Base-by-base conservation (phyloP, 2,329 filamentous ascomycete species). In the Aspergillus persii region DNA sequence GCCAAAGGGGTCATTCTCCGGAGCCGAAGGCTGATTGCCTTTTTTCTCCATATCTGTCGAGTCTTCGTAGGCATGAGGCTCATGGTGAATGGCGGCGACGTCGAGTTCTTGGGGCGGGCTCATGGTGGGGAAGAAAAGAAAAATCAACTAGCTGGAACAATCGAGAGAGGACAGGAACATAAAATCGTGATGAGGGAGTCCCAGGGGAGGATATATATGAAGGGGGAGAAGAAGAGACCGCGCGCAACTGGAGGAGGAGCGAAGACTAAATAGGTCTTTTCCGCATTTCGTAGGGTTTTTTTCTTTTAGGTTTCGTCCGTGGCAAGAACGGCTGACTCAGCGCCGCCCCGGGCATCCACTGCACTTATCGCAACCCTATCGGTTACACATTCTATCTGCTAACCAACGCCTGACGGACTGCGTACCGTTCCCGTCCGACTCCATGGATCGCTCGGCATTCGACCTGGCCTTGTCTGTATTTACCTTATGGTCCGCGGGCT, bases 1-100 rank as follows among this genome's bases (percentile, higher is more conserved):
- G 2, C 75, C 75, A 61, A 77, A 77, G 0, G 73, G 73, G 57
- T 77, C 75, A 18, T 64, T 58, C 7, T 49, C 47, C 4, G 61
- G 61, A 1, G 57, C 18, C 18, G 18, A 7, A 3, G 27, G 27
- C 18, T 62, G 56, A 15, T 55, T 52, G 2, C 31, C 41, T 33
- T 63, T 64, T 48, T 64, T 61, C 29, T 63, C 61, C 47, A 58
- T 23, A 31, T 62, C 60, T 4, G 31, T 30, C 2, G 9, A 3
- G 8, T 53, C 55, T 23, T 52, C 36, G 29, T 57, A 54, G 36
- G 30, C 50, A 39, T 53, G 50, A 36, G 54, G n/a, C 15, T 49
- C 50, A 39, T 54, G 29, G 9, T 56, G 39, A 29, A 59, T 56
- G 44, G 57, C 29, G 9, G 48, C 29, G 15, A 39, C 30, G 23